Evolutionary conservation across 148 eudicot species (phyloP), one percentile per base, ranked within the genome.

Genomic region (Rhododendron vialii): DNA sequence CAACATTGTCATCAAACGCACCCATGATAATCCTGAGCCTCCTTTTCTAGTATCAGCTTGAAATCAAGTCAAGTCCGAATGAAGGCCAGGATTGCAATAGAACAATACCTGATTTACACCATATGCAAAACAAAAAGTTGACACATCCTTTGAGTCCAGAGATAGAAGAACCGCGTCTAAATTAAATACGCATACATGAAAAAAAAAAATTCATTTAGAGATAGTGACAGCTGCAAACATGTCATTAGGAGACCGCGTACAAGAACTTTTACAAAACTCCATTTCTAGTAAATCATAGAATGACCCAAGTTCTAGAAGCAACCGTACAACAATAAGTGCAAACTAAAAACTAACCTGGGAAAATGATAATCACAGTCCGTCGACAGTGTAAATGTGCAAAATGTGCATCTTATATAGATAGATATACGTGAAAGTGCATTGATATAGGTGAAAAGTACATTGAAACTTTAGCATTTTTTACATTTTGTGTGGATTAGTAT

Each of bases 1-100:
- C 87, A 73, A 87, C 87, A 85, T 86, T 88, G 69, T 92, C 93
- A 84, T 88, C 90, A 83, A 82, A 88, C 55, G 91, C 95, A 84
- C 87, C 89, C 95, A 93, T 93, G 65, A 38, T 48, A 86, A 24
- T n/a, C 10, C 38, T 5, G 45, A 55, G 55, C 45, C 53, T 43
- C 61, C 83, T 26, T 26, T 55, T 55, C 7, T 17, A 55, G 61
- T 38, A 55, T 36, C 71, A 78, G 33, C 51, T 82, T 75, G 65
- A 61, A 82, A 45, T 38, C 59, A 55, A 59, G 45, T 5, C 59
- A 65, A 28, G n/a, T 2, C 14, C 24, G 38, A 81, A 81, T 81
- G 36, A 81, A 35, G n/a, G 22, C n/a, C 20, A 28, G 7, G 75
- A 15, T 13, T 41, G 36, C 28, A 75, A 55, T 55, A 36, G 41